Conservation (phyloP, 306 rosid genomes). For the Argentina anserina region DNA sequence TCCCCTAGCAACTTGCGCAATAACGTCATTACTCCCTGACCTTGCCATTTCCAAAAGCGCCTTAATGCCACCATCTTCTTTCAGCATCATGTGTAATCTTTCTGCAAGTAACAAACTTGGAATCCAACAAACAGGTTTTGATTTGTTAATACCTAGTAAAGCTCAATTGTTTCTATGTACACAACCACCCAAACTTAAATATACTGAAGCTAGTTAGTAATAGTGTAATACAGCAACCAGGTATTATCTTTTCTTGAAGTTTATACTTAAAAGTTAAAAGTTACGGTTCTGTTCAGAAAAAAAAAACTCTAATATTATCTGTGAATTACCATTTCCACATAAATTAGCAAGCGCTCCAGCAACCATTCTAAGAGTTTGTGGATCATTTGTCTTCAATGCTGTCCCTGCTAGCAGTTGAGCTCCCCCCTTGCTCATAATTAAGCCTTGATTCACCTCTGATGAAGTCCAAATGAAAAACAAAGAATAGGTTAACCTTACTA, state of each 20-base stretch:
- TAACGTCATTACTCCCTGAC: slow-evolving; percentile 49
- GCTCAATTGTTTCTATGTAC: background rate
- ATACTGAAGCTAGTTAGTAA: background rate
- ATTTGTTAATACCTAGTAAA: background rate
- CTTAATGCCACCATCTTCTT: slow-evolving; percentile 61
- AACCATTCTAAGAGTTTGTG: slow-evolving; percentile 67
- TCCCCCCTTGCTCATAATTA: slow-evolving; percentile 62
- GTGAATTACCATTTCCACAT: slow-evolving; percentile 63
- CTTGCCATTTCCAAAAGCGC: slow-evolving; percentile 57
- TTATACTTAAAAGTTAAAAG: no score
- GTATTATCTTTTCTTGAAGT: no score
- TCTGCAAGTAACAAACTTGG: slow-evolving; percentile 28
- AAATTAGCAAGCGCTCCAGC: slow-evolving; percentile 79
- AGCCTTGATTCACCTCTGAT: slow-evolving; percentile 53
- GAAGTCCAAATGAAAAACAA: slow-evolving; percentile 16
- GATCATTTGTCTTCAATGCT: slow-evolving; percentile 49
- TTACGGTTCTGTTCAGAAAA: background rate
- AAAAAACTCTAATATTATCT: background rate
- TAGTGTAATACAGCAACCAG: background rate
- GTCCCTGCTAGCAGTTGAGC: slow-evolving; percentile 47
- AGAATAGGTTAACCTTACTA: background rate
- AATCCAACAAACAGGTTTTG: background rate
- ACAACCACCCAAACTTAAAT: background rate
- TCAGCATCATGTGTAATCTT: slow-evolving; percentile 45
- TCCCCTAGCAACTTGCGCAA: slow-evolving; percentile 67